Percentiles rank a stretch among this genome's conserved stretches.
Evolutionary conservation across 441 rosid species (phyloP).

Genomic region (Corymbia calophylla): DNA sequence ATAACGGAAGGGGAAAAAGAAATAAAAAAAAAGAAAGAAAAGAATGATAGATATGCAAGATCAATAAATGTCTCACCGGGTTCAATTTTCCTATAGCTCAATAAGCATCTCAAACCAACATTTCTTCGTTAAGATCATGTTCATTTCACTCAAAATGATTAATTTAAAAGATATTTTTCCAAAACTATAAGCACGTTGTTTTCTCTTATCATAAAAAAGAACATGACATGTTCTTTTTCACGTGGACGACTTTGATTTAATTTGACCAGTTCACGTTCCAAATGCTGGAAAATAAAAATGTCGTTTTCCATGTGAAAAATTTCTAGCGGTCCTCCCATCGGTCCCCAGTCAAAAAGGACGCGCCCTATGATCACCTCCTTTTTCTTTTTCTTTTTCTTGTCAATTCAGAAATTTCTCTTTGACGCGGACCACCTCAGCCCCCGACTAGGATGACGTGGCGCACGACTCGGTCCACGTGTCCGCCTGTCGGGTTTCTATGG

Average conservation of each 20-base stretch:
- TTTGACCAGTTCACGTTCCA: background rate
- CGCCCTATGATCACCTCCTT: background rate
- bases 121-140: accelerated
- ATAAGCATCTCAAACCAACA: background rate
- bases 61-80: accelerated
- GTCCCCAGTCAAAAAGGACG: background rate
- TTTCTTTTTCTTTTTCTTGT: accelerated
- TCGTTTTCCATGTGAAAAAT: background rate
- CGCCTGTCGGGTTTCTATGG: background rate
- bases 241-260: background rate
- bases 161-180: background rate
- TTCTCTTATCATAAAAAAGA: background rate
- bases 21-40: accelerated
- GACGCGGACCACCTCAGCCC: background rate
- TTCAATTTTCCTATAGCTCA: background rate
- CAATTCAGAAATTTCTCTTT: background rate
- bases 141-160: background rate
- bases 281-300: background rate
- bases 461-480: background rate
- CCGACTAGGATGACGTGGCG: background rate
- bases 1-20: too few relatives aligned
- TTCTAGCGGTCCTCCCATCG: background rate
- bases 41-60: background rate
- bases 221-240: background rate
- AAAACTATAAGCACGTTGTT: background rate